phyloP scores from a whole-genome alignment of 2,329 filamentous ascomycete species.

The Hypoxylon rubiginosum region DNA sequence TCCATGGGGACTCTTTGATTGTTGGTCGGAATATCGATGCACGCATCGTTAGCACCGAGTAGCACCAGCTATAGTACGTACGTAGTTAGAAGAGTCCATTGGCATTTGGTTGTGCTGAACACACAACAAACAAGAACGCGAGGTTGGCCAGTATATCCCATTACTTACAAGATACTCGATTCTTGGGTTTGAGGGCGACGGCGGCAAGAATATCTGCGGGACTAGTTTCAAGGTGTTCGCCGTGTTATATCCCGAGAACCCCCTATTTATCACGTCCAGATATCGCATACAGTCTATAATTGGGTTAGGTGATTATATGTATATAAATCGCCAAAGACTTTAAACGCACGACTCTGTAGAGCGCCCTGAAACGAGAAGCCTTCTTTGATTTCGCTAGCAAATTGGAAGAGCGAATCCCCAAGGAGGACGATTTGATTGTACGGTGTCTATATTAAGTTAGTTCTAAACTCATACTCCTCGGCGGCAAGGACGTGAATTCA shows the following conservation, averaged over 20 bases:
- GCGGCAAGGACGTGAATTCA: not conserved
- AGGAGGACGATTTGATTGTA: slow-evolving; percentile 86
- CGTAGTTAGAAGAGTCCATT: slow-evolving; percentile 27
- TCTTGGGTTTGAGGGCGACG: slow-evolving; percentile 66
- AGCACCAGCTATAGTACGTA: slow-evolving; percentile 73
- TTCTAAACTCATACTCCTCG: not conserved
- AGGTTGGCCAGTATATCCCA: not conserved
- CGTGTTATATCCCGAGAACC: slow-evolving; percentile 89
- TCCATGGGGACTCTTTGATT: slow-evolving; percentile 84
- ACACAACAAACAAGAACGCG: slow-evolving; percentile 6
- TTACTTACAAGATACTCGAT: slow-evolving; percentile 75
- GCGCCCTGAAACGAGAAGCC: slow-evolving; percentile 82
- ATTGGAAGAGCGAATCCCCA: slow-evolving; percentile 89
- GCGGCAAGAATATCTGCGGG: slow-evolving; percentile 77
- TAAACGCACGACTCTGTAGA: slow-evolving; percentile 74
- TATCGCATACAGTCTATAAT: slow-evolving; percentile 77
- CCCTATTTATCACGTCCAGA: slow-evolving; percentile 89
- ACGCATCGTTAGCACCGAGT: slow-evolving; percentile 92
- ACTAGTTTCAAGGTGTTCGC: slow-evolving; percentile 78
- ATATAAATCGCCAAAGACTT: not conserved
- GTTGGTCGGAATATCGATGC: slow-evolving; percentile 71
- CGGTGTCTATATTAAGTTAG: slow-evolving; percentile 58
- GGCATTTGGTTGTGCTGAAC: slow-evolving; percentile 22
- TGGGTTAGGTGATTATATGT: slow-evolving; percentile 23
- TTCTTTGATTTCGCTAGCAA: slow-evolving; percentile 69